Percentiles rank a stretch among this genome's conserved stretches.
Conservation (phyloP, 768 basidiomycete genomes). For the Hortiboletus campestris region DNA sequence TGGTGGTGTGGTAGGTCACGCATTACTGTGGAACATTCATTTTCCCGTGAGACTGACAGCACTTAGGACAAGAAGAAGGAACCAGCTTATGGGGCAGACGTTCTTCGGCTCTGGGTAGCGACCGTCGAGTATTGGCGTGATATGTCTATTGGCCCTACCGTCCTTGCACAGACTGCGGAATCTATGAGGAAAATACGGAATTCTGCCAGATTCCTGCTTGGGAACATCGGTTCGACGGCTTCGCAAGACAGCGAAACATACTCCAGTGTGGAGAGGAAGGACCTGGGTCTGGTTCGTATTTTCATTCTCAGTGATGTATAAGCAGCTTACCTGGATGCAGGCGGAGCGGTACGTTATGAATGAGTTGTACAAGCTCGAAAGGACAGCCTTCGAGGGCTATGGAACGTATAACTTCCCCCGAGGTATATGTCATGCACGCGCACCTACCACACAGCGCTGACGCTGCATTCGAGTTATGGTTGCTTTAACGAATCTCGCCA, state of each 20-base stretch:
- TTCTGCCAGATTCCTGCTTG: conserved; percentile 82
- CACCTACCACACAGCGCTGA: not conserved
- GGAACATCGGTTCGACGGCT: conserved; percentile 53
- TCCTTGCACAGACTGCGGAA: conserved; percentile 73
- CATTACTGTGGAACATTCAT: not conserved
- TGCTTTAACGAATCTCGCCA: conserved; percentile 73
- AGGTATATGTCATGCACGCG: conserved; percentile 50
- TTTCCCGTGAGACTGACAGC: not conserved
- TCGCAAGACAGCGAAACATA: not conserved
- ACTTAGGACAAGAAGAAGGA: conserved; percentile 62
- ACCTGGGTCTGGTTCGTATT: conserved; percentile 63
- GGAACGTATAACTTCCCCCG: conserved; percentile 73
- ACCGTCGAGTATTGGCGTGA: conserved; percentile 89
- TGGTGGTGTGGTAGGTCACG: conserved; percentile 63
- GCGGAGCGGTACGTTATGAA: conserved; percentile 85
- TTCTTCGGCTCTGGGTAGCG: conserved; percentile 88
- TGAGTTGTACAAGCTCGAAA: conserved; percentile 73
- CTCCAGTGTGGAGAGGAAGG: conserved; percentile 26
- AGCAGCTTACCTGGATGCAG: conserved; percentile 39
- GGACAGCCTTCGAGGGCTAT: conserved; percentile 66
- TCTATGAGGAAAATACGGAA: conserved; percentile 83
- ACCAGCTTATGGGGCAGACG: conserved; percentile 83
- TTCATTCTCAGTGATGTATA: not conserved
- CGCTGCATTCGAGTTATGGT: conserved; percentile 54
- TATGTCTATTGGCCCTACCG: conserved; percentile 77